Conservation (phyloP, 345 rosid species). For the Reutealis trisperma region DNA sequence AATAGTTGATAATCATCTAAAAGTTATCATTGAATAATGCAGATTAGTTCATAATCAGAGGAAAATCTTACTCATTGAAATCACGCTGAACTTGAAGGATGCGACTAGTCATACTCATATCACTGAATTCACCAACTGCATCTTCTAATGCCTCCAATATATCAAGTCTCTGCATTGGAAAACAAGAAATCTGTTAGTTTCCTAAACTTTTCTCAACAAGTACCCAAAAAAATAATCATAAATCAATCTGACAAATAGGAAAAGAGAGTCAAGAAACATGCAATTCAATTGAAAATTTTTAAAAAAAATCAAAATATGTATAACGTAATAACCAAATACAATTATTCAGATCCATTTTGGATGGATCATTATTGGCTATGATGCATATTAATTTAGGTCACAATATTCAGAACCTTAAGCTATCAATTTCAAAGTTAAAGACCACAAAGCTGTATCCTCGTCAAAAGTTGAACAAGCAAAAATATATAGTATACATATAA, state of each 20-base stretch:
- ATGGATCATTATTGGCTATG: not conserved
- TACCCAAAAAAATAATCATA: not conserved
- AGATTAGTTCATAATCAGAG: slow-evolving; percentile 1
- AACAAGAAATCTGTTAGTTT: slow-evolving; percentile 3
- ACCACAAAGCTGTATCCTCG: not conserved
- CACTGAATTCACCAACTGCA: slow-evolving; percentile 46
- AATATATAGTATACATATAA: too few species aligned
- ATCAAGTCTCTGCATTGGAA: slow-evolving; percentile 62
- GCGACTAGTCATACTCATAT: slow-evolving; percentile 33
- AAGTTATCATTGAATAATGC: not conserved
- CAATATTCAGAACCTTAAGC: not conserved
- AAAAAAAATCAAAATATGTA: not conserved
- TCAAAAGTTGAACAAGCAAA: not conserved
- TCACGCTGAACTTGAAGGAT: slow-evolving; percentile 68
- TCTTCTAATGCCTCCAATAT: slow-evolving; percentile 78
- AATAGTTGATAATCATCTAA: slow-evolving; percentile 5
- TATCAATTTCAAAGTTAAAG: not conserved
- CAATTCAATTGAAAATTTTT: not conserved
- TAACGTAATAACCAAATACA: not conserved
- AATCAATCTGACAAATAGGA: not conserved
- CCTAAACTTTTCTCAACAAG: too few species aligned
- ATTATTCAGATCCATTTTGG: not conserved
- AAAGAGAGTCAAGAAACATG: not conserved
- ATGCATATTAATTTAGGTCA: not conserved
- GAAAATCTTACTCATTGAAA: slow-evolving; percentile 74